phyloP scores from a whole-genome alignment of 768 basidiomycete species.

The Fistulinella prunicolor region DNA sequence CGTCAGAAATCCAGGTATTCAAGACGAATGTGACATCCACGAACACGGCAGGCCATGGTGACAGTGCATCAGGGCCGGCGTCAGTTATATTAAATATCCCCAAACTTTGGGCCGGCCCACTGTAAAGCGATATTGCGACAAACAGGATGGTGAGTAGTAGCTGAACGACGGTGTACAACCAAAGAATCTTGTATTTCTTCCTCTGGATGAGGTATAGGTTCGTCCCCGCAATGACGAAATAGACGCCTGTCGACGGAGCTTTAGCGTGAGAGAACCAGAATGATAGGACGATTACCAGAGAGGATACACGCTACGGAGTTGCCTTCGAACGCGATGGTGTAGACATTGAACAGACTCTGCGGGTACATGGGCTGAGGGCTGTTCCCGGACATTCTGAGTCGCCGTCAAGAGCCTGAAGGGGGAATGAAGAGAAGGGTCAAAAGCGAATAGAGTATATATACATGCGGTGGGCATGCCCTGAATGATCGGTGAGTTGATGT shows the following conservation, averaged over 20 bases:
- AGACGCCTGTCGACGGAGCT: slow-evolving; percentile 6
- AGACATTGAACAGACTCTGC: slow-evolving; percentile 9
- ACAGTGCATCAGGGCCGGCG: slow-evolving; percentile 6
- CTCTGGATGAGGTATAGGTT: slow-evolving; percentile 17
- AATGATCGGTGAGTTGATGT: slow-evolving; percentile 2
- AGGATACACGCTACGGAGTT: slow-evolving; percentile 18
- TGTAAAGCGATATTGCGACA: slow-evolving; percentile 17
- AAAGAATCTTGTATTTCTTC: too few species aligned
- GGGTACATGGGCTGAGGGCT: slow-evolving; percentile 9
- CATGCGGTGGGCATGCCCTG: slow-evolving; percentile 4
- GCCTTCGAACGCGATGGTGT: slow-evolving; percentile 24
- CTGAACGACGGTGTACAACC: slow-evolving; percentile 10
- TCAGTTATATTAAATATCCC: slow-evolving; percentile 4
- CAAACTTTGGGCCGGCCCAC: slow-evolving; percentile 14
- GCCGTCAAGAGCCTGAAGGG: not conserved
- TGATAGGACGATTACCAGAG: slow-evolving; percentile 7
- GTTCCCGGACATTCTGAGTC: slow-evolving; percentile 14
- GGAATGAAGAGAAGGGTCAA: not conserved
- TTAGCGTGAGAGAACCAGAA: not conserved
- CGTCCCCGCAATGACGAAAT: slow-evolving; percentile 8
- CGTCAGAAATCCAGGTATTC: slow-evolving; percentile 24
- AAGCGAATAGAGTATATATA: slow-evolving; percentile 6
- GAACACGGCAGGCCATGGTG: slow-evolving; percentile 16
- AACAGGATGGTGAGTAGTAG: slow-evolving; percentile 20
- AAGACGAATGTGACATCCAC: slow-evolving; percentile 10